Evolutionary conservation across 2,329 filamentous ascomycete genomes (phyloP).

Genomic region (Mycosphaerella sp.): DNA sequence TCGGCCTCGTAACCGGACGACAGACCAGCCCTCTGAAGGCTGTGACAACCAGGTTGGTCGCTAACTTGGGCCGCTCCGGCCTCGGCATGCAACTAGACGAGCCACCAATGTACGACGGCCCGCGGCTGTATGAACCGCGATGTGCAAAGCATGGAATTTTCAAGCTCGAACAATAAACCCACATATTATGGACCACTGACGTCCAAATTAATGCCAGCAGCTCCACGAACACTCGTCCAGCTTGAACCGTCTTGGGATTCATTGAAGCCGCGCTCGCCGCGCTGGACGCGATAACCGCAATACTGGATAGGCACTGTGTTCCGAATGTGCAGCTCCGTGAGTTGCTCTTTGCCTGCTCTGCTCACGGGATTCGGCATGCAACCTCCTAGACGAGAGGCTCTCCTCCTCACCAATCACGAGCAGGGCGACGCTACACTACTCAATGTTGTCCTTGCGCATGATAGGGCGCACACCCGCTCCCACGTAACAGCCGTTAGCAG

Average conservation of each 20-base stretch:
- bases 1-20: no score
- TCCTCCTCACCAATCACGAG: background rate
- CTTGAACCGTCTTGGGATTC: conserved; percentile 1
- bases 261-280: background rate
- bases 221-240: background rate
- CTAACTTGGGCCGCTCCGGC: background rate
- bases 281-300: conserved; percentile 8
- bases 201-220: background rate
- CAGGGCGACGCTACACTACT: background rate
- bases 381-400: conserved; percentile 1
- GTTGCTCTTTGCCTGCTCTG: background rate
- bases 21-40: no score
- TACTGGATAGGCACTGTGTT: conserved; percentile 1
- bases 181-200: conserved; percentile 3
- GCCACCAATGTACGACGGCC: conserved; percentile 1
- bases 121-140: background rate
- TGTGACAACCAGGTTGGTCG: conserved; percentile 3
- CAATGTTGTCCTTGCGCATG: background rate
- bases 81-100: conserved; percentile 8
- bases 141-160: background rate
- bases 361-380: conserved; percentile 1
- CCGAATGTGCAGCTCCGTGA: background rate
- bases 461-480: background rate
- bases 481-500: background rate
- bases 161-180: conserved; percentile 1